Evolutionary conservation across 1,284 basidiomycete species (phyloP).

Genomic region (Malassezia japonica): DNA sequence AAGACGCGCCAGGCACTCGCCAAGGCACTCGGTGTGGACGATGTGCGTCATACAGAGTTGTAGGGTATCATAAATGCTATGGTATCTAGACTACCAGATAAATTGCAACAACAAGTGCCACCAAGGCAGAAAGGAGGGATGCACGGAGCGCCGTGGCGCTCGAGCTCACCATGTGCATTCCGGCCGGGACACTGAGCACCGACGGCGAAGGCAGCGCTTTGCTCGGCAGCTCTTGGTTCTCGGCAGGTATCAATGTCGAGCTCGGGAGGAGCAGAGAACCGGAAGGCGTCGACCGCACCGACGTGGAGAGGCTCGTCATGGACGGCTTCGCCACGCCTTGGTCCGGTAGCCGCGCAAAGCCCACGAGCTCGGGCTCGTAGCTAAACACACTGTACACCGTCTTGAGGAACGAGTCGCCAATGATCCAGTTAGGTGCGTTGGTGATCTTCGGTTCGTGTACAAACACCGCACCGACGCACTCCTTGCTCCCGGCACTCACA

Average conservation of each 20-base stretch:
- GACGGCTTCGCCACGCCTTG: constrained; percentile 3
- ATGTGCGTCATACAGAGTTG: constrained; percentile 1
- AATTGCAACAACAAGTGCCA: no score
- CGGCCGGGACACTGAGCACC: not conserved
- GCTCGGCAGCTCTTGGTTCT: no score
- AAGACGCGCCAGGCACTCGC: not conserved
- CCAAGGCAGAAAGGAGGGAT: no score
- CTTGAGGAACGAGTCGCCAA: constrained; percentile 39
- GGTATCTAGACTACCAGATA: no score
- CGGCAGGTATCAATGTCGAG: no score
- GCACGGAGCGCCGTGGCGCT: no score
- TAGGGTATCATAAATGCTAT: not conserved
- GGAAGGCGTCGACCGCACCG: no score
- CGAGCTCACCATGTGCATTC: not conserved
- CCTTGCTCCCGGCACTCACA: not conserved
- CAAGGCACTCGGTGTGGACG: not conserved
- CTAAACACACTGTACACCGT: constrained; percentile 35
- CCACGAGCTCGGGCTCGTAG: constrained; percentile 12
- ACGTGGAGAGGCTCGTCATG: constrained; percentile 1
- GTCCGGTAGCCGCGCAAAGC: constrained; percentile 29
- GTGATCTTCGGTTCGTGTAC: not conserved
- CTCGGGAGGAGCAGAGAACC: no score
- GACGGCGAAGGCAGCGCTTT: not conserved
- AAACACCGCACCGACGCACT: constrained; percentile 40
- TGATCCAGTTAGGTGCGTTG: constrained; percentile 30